phyloP scores from a whole-genome alignment of 176 grass and related monocot species.

The Cenchrus fungigraminus region DNA sequence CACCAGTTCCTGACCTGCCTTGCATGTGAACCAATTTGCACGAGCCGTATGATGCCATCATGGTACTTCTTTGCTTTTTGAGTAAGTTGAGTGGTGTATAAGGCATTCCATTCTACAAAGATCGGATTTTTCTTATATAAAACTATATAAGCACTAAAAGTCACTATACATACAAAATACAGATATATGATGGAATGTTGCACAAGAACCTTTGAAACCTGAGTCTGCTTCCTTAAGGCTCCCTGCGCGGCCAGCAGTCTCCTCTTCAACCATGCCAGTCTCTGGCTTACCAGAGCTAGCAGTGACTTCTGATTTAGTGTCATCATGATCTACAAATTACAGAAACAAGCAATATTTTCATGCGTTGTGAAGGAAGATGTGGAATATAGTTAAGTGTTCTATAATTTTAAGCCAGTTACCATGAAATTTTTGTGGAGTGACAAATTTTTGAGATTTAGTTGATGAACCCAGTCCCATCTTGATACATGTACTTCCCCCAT shows the following conservation, averaged over 20 bases:
- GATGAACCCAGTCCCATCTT: conserved; percentile 19
- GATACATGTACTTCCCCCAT: conserved; percentile 20
- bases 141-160: conserved; percentile 24
- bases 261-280: conserved; percentile 20
- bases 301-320: conserved; percentile 33
- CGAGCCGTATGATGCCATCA: conserved; percentile 68
- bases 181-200: not conserved
- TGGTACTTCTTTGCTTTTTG: conserved; percentile 89
- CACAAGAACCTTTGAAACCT: conserved; percentile 28
- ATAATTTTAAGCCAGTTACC: conserved; percentile 21
- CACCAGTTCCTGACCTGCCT: conserved; percentile 61
- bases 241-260: conserved; percentile 2
- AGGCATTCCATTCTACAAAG: conserved; percentile 70
- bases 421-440: conserved; percentile 27
- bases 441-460: conserved; percentile 44
- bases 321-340: conserved; percentile 35
- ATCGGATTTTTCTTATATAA: conserved; percentile 6
- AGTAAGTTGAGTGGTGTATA: conserved; percentile 81
- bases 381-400: conserved; percentile 2
- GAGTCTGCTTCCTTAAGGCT: conserved; percentile 28
- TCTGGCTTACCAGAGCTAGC: conserved; percentile 26
- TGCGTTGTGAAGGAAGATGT: not conserved
- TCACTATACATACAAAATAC: not conserved
- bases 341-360: conserved; percentile 19
- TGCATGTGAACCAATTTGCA: conserved; percentile 55